These are phyloP conservation scores for Exophiala sideris DNA, from an alignment of 2,329 filamentous ascomycete species.

Conservation along the genomic window DNA sequence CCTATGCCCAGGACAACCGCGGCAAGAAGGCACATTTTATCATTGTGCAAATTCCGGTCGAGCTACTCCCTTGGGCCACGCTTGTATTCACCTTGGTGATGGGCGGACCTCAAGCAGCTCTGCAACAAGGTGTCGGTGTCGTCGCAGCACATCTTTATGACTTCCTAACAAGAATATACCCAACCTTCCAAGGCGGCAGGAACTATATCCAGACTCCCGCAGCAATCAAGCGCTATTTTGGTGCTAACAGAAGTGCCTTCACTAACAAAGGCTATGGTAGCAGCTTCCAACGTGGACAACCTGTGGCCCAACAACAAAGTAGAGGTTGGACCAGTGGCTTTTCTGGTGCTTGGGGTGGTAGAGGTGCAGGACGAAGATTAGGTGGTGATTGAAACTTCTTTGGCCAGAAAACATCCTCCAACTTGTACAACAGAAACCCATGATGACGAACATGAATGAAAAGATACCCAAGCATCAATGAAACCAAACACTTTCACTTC, in stretches of 20 bases:
- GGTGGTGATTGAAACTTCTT: constrained; percentile 34
- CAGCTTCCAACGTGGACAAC: constrained; percentile 46
- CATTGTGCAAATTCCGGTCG: constrained; percentile 77
- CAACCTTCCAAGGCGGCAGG: constrained; percentile 77
- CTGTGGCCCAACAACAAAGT: constrained; percentile 18
- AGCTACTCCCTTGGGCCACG: constrained; percentile 77
- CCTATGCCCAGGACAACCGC: constrained; percentile 79
- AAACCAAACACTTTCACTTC: neutral
- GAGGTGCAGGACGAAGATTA: constrained; percentile 42
- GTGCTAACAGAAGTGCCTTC: constrained; percentile 42
- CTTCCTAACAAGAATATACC: constrained; percentile 84
- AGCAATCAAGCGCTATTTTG: constrained; percentile 67
- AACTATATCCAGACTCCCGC: constrained; percentile 73
- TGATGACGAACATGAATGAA: constrained; percentile 1
- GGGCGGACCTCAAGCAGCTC: constrained; percentile 54
- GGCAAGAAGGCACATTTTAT: constrained; percentile 74
- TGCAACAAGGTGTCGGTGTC: constrained; percentile 72
- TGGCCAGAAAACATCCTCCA: neutral
- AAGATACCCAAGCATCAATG: constrained; percentile 17
- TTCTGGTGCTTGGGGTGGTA: constrained; percentile 37
- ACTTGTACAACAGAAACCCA: constrained; percentile 14
- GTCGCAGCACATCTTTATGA: constrained; percentile 86
- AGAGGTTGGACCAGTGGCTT: constrained; percentile 41
- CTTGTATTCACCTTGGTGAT: constrained; percentile 71
- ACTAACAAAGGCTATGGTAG: constrained; percentile 60